phyloP scores from a whole-genome alignment of 192 early-diverging fungal genomes.

The Entomortierella parvispora region DNA sequence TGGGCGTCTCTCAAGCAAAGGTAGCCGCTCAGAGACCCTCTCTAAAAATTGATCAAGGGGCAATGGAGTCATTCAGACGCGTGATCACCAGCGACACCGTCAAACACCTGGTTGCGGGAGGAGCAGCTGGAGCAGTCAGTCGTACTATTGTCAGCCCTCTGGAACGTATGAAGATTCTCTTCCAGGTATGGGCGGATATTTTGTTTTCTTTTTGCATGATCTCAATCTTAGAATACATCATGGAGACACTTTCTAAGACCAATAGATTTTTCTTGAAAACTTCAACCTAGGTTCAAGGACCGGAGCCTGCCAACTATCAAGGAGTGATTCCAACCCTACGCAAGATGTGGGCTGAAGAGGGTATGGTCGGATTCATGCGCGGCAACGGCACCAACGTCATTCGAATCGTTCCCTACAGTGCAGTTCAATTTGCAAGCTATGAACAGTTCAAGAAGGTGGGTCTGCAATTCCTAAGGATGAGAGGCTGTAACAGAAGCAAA shows the following conservation, averaged over 20 bases:
- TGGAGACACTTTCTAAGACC: too few species aligned
- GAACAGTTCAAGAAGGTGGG: conserved; percentile 75
- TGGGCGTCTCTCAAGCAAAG: neutral
- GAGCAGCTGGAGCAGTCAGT: conserved; percentile 80
- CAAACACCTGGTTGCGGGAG: conserved; percentile 82
- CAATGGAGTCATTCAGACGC: conserved; percentile 6
- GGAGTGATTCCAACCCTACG: conserved; percentile 76
- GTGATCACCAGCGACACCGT: conserved; percentile 64
- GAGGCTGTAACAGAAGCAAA: neutral
- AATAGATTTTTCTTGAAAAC: neutral
- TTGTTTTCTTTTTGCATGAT: too few species aligned
- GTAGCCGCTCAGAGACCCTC: too few species aligned
- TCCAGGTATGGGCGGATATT: conserved; percentile 84
- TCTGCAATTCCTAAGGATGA: neutral
- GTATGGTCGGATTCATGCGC: conserved; percentile 75
- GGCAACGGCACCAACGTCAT: conserved; percentile 89
- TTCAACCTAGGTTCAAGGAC: conserved; percentile 61
- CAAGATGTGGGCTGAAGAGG: conserved; percentile 85
- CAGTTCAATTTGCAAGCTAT: conserved; percentile 84
- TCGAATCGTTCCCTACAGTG: conserved; percentile 85
- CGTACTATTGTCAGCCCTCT: conserved; percentile 84
- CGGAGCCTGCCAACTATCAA: conserved; percentile 69
- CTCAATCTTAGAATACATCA: too few species aligned
- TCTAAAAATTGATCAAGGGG: neutral
- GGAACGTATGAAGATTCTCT: conserved; percentile 88